These are phyloP conservation scores for Alternaria rosae DNA, from an alignment of 2,329 filamentous ascomycete species.

Conservation along the genomic window DNA sequence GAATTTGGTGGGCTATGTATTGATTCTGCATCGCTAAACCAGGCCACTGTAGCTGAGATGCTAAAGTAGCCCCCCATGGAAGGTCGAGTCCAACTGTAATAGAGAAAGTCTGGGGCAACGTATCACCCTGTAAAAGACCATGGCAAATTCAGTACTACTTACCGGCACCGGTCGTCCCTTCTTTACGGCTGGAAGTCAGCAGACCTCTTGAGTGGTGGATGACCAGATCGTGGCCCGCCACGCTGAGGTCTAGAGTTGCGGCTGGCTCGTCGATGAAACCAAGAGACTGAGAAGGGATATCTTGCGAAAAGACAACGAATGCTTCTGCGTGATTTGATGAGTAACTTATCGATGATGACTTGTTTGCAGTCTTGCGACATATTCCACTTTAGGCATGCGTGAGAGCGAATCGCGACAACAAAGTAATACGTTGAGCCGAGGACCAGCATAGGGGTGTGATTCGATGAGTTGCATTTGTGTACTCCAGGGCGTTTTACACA, in stretches of 20 bases:
- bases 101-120: constrained; percentile 18
- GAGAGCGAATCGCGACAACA: constrained; percentile 28
- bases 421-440: constrained; percentile 27
- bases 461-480: constrained; percentile 5
- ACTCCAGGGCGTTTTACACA: constrained; percentile 36
- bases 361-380: neutral
- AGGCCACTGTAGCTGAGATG: neutral
- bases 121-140: constrained; percentile 22
- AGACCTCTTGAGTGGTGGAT: constrained; percentile 86
- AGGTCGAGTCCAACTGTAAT: constrained; percentile 29
- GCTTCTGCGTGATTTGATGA: constrained; percentile 68
- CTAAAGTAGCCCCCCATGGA: constrained; percentile 19
- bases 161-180: constrained; percentile 77
- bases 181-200: constrained; percentile 76
- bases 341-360: constrained; percentile 3
- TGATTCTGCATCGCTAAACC: neutral
- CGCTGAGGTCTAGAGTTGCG: constrained; percentile 68
- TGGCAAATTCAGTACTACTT: constrained; percentile 13
- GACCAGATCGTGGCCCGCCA: constrained; percentile 73
- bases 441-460: constrained; percentile 17
- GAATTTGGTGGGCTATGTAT: constrained; percentile 3
- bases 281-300: constrained; percentile 70
- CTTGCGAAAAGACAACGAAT: constrained; percentile 82
- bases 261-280: constrained; percentile 83
- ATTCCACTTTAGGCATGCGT: neutral